These are phyloP conservation scores for Salix brachista DNA, from an alignment of 345 rosid genomes.

Conservation along the genomic window DNA sequence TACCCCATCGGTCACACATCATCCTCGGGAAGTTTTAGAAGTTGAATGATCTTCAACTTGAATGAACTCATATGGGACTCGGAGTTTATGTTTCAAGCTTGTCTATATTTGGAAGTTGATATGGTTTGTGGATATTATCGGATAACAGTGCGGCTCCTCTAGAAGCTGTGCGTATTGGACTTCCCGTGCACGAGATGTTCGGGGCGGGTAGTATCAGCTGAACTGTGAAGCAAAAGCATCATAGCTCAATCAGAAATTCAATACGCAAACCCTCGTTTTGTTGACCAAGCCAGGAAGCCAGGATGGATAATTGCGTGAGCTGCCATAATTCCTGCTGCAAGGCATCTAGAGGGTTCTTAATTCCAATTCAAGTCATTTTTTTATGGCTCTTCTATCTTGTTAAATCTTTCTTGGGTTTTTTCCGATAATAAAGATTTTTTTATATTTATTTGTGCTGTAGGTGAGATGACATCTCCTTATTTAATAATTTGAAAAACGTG, in stretches of 20 bases:
- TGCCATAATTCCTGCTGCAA: background rate
- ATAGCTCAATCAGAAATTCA: background rate
- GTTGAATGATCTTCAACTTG: too few relatives aligned
- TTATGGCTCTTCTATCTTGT: too few relatives aligned
- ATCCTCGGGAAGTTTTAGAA: background rate
- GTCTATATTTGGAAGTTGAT: too few relatives aligned
- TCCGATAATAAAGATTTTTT: too few relatives aligned
- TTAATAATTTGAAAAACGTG: too few relatives aligned
- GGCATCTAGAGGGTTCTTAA: background rate
- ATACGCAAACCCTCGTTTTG: background rate
- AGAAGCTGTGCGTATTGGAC: background rate
- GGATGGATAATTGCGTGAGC: background rate
- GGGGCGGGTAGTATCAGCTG: background rate
- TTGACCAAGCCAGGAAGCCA: too few relatives aligned
- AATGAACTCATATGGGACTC: background rate
- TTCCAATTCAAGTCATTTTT: background rate
- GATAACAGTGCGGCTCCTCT: too few relatives aligned
- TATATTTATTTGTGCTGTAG: too few relatives aligned
- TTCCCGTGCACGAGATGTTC: background rate
- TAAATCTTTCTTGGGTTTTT: background rate
- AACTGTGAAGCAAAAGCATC: background rate
- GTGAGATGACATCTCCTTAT: too few relatives aligned
- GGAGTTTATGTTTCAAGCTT: background rate
- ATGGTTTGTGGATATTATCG: too few relatives aligned
- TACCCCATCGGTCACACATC: too few relatives aligned